phyloP scores from a whole-genome alignment of 1,284 basidiomycete species.

The Apiotrichum brassicae region DNA sequence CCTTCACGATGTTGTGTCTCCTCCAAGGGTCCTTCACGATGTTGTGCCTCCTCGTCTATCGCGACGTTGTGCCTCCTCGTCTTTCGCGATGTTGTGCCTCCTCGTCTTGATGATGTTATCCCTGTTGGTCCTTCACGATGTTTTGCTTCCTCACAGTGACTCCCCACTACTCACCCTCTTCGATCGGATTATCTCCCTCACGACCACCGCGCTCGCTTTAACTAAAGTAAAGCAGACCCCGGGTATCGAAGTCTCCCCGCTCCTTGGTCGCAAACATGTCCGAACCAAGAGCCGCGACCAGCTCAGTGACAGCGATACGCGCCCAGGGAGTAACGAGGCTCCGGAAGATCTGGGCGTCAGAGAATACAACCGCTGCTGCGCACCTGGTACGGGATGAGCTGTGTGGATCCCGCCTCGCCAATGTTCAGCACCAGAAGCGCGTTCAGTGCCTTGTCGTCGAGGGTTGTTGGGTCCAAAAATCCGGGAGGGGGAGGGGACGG shows the following conservation, averaged over 20 bases:
- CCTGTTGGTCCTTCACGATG: too few relatives aligned
- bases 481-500: constrained; percentile 39
- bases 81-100: too few relatives aligned
- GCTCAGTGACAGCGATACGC: not conserved
- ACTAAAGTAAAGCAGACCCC: constrained; percentile 9
- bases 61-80: too few relatives aligned
- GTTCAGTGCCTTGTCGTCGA: constrained; percentile 23
- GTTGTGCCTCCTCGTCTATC: too few relatives aligned
- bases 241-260: not conserved
- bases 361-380: not conserved
- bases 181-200: too few relatives aligned
- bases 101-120: too few relatives aligned
- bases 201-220: too few relatives aligned
- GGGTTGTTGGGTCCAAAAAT: constrained; percentile 22
- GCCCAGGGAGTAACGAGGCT: constrained; percentile 1
- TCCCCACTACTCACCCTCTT: too few relatives aligned
- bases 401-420: not conserved
- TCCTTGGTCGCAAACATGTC: constrained; percentile 8
- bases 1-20: too few relatives aligned
- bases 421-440: constrained; percentile 26
- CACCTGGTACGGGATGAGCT: constrained; percentile 8
- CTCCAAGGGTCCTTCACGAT: too few relatives aligned
- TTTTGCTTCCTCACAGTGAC: too few relatives aligned
- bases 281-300: constrained; percentile 11
- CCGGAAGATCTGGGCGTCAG: constrained; percentile 5